Evolutionary conservation across 345 rosid genomes (phyloP).

Genomic region (Arabidopsis arenosa): DNA sequence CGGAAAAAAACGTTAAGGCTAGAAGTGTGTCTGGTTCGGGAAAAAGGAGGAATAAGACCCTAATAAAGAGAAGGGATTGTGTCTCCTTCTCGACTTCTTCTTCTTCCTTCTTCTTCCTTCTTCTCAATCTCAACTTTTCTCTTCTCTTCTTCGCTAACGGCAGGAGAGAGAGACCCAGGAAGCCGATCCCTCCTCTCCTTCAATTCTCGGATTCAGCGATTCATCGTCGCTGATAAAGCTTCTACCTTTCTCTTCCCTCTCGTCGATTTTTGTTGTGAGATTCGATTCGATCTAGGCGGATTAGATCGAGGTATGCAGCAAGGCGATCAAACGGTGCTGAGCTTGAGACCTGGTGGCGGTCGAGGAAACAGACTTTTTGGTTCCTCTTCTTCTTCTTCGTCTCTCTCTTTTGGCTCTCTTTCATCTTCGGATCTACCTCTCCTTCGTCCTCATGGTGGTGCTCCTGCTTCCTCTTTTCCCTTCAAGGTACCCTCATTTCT

Average conservation of each 20-base stretch:
- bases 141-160: constrained; percentile 36
- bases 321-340: constrained; percentile 87
- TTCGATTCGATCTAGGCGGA: constrained; percentile 30
- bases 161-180: constrained; percentile 52
- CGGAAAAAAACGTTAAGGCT: constrained; percentile 1
- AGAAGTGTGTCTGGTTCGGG: constrained; percentile 24
- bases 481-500: constrained; percentile 48
- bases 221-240: constrained; percentile 44
- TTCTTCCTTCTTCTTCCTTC: constrained; percentile 32
- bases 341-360: constrained; percentile 99
- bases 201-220: constrained; percentile 46
- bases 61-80: constrained; percentile 59
- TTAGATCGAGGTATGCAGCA: constrained; percentile 90
- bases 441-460: constrained; percentile 76
- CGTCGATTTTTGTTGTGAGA: constrained; percentile 6
- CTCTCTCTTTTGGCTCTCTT: constrained; percentile 64
- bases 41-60: constrained; percentile 28
- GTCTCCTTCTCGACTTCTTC: constrained; percentile 33
- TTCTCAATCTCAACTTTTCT: constrained; percentile 42
- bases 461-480: constrained; percentile 48
- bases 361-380: constrained; percentile 82
- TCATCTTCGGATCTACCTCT: constrained; percentile 71
- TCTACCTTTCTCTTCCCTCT: constrained; percentile 12
- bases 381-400: constrained; percentile 59
- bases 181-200: constrained; percentile 28